These are phyloP conservation scores for Volutella citrinella DNA, from an alignment of 2,329 filamentous ascomycete species.

Conservation along the genomic window DNA sequence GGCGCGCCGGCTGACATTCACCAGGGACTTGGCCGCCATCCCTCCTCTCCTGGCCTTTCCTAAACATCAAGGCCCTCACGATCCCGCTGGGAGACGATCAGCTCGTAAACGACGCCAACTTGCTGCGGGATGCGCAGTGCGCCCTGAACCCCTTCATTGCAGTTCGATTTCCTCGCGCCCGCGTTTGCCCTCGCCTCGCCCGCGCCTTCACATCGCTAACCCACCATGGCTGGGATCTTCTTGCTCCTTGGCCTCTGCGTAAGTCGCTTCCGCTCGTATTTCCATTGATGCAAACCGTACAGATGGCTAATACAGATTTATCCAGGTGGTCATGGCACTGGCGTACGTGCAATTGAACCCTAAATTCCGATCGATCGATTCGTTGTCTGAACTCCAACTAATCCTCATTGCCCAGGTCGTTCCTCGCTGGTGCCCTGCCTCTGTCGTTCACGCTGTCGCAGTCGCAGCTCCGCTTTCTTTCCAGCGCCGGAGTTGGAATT, in stretches of 20 bases:
- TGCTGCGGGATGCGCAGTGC: background rate
- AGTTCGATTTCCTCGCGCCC: constrained; percentile 23
- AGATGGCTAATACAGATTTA: constrained; percentile 16
- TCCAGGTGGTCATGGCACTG: constrained; percentile 55
- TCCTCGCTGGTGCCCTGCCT: constrained; percentile 86
- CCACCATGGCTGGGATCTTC: constrained; percentile 38
- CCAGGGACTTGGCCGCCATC: constrained; percentile 20
- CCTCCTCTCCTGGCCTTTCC: constrained; percentile 3
- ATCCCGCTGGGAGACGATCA: too few relatives aligned
- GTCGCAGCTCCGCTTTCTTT: constrained; percentile 83
- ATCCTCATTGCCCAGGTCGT: constrained; percentile 61
- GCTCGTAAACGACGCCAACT: background rate
- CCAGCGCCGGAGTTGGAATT: constrained; percentile 88
- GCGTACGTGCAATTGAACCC: too few relatives aligned
- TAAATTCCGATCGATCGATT: constrained; percentile 5
- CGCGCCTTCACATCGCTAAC: constrained; percentile 10
- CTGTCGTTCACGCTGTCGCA: constrained; percentile 84
- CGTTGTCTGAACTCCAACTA: constrained; percentile 11
- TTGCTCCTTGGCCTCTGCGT: constrained; percentile 41
- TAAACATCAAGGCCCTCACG: too few relatives aligned
- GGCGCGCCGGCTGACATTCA: constrained; percentile 9
- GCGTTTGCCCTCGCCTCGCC: constrained; percentile 9
- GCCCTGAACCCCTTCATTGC: constrained; percentile 6
- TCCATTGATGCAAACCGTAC: constrained; percentile 3
- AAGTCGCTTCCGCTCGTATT: constrained; percentile 18